Base-by-base conservation (phyloP, 1,284 basidiomycete species). In the Singerocomus inundabilis region DNA sequence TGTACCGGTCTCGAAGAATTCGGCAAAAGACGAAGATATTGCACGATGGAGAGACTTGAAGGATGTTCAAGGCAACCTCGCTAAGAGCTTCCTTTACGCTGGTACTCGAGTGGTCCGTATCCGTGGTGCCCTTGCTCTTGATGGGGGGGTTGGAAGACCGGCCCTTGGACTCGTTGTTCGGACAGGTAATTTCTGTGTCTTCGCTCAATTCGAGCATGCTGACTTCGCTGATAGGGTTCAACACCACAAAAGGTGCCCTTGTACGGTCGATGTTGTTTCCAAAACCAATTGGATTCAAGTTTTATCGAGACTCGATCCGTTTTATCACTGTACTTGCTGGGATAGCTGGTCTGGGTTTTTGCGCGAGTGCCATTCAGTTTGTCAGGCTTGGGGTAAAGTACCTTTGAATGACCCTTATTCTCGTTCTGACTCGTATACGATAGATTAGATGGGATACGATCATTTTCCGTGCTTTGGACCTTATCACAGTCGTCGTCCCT, bases 181-280 rank as follows among this genome's bases (percentile, higher is more conserved):
- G 36, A 98, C 93, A 44, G 93, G 90, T 88, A 48, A 52, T 70
- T 64, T 36, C n/a, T 26, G 11, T 48, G 9, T n/a, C 25, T 28
- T 37, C 5, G 1, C 15, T 30, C 18, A 29, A 34, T 16, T 36
- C 24, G 45, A 12, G 26, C 24, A 33, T 25, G 39, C 41, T 50
- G 44, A 52, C 43, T 38, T 38, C 40, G 25, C 25, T 38, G 12
- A 26, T 54, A 90, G 92, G 93, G 0, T 99, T 99, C 73, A 93
- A 92, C 67, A 99, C 97, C 3, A 99, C 97, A 11, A 99, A 99
- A 71, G 97, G 97, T 29, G 91, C 96, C 0, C 77, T 99, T 16
- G 84, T 99, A 8, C 82, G 97, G 24, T 97, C 94, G 0, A 99
- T 99, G 97, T 77, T 99, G 15, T 99, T 97, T 74, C 97, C 97